A percentile compares a stretch with the other conserved stretches of the same genome.
Evolutionary conservation across 148 eudicot genomes (phyloP).

Genomic region (Rhododendron simsii): DNA sequence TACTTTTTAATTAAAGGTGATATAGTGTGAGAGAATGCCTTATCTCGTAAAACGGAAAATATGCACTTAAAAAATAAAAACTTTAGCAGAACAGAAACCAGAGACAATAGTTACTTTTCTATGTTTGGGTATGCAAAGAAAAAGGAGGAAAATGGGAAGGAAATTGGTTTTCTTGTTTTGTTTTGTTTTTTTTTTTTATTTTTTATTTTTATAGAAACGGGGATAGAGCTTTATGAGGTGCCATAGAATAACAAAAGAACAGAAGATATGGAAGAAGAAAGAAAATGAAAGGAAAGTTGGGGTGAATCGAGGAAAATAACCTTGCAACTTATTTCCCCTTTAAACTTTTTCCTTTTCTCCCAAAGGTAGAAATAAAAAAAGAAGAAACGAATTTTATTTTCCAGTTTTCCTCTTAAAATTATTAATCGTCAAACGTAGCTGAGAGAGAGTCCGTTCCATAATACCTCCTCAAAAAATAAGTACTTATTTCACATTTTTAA

Average conservation of each 20-base stretch:
- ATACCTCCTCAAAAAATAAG: too few species aligned
- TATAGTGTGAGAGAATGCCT: too few species aligned
- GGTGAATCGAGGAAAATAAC: neutral
- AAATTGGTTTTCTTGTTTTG: neutral
- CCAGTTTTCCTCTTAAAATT: neutral
- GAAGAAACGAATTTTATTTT: neutral
- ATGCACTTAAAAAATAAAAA: too few species aligned
- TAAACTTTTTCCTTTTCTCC: neutral
- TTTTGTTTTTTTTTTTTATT: neutral
- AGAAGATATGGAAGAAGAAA: neutral
- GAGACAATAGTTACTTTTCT: neutral
- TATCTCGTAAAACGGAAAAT: too few species aligned
- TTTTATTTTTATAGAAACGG: neutral
- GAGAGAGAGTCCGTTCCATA: too few species aligned
- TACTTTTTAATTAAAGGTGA: too few species aligned
- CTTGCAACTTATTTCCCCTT: neutral
- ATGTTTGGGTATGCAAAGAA: slow-evolving; percentile 1
- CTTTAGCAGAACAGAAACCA: too few species aligned
- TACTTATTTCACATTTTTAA: too few species aligned
- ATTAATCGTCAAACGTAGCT: too few species aligned
- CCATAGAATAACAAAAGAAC: neutral
- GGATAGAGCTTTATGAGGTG: neutral
- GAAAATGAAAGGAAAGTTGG: neutral
- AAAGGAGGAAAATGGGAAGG: neutral
- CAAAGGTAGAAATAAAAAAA: neutral